These are phyloP conservation scores for Gossypioides kirkii DNA, from an alignment of 345 rosid species.

Conservation along the genomic window DNA sequence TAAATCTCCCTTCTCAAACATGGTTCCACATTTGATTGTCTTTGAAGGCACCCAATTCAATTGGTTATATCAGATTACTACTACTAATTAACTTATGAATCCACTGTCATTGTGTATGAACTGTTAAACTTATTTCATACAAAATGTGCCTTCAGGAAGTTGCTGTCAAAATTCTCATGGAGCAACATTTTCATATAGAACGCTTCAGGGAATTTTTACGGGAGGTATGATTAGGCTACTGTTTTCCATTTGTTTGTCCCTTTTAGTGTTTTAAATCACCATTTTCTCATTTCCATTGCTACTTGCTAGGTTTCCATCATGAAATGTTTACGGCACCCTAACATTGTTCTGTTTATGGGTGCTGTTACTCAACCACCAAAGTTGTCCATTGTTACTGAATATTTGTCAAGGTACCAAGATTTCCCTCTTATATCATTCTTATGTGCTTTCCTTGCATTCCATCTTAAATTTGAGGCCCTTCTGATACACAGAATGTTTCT, in stretches of 20 bases:
- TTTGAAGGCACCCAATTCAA: background rate
- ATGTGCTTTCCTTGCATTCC: background rate
- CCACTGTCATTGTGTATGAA: background rate
- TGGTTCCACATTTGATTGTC: background rate
- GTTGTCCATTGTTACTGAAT: conserved; percentile 53
- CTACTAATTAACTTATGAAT: background rate
- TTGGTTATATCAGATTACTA: background rate
- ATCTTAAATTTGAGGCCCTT: background rate
- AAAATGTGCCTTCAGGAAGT: conserved; percentile 37
- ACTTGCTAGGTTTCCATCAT: conserved; percentile 45
- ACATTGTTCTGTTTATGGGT: conserved; percentile 53
- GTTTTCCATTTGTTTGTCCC: background rate
- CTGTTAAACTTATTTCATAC: conserved; percentile 7
- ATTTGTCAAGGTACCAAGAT: conserved; percentile 40
- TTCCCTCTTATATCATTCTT: conserved; percentile 2
- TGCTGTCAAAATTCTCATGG: conserved; percentile 56
- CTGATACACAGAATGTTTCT: conserved; percentile 2
- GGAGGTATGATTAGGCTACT: conserved; percentile 35
- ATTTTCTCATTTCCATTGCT: conserved; percentile 2
- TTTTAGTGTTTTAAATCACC: background rate
- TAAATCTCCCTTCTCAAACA: background rate
- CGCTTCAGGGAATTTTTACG: conserved; percentile 38
- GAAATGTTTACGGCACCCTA: conserved; percentile 50
- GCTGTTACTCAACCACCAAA: conserved; percentile 51
- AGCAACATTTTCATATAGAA: conserved; percentile 43